Conservation (phyloP, 2,329 filamentous ascomycete species). For the Diaporthe ampelina region DNA sequence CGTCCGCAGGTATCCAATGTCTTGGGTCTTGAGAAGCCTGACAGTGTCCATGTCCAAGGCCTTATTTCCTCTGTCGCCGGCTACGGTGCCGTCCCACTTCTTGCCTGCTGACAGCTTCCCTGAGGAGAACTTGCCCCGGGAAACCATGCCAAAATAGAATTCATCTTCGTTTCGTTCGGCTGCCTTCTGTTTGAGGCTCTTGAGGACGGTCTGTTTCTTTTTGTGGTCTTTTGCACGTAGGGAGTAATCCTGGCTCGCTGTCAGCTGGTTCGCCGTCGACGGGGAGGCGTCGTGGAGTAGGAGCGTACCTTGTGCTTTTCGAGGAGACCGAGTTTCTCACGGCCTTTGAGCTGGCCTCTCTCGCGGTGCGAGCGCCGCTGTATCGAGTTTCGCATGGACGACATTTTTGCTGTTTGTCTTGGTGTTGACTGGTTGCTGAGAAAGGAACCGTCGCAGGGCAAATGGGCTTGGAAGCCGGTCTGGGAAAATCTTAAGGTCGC, state of each 20-base stretch:
- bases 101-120: constrained; percentile 61
- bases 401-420: constrained; percentile 55
- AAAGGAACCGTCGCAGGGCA: background rate
- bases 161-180: constrained; percentile 79
- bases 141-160: constrained; percentile 80
- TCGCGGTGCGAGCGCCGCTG: constrained; percentile 90
- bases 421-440: constrained; percentile 3
- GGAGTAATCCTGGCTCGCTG: constrained; percentile 67
- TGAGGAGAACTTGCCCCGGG: constrained; percentile 68
- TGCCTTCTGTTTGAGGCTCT: constrained; percentile 72
- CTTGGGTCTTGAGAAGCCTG: constrained; percentile 77
- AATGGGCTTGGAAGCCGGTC: background rate
- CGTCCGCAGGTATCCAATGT: constrained; percentile 74
- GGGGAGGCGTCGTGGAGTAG: background rate
- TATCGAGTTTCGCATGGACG: constrained; percentile 74
- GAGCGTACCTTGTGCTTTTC: constrained; percentile 88
- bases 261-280: background rate
- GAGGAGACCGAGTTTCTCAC: constrained; percentile 88
- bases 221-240: constrained; percentile 76
- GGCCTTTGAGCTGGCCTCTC: constrained; percentile 87
- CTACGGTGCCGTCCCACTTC: constrained; percentile 67
- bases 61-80: constrained; percentile 70
- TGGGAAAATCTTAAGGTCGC: constrained; percentile 26
- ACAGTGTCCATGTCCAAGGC: constrained; percentile 69
- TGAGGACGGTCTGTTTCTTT: constrained; percentile 73